Evolutionary conservation across 768 basidiomycete genomes (phyloP), one percentile per base, ranked within the genome.

Genomic region (Psilocybe tampanensis): DNA sequence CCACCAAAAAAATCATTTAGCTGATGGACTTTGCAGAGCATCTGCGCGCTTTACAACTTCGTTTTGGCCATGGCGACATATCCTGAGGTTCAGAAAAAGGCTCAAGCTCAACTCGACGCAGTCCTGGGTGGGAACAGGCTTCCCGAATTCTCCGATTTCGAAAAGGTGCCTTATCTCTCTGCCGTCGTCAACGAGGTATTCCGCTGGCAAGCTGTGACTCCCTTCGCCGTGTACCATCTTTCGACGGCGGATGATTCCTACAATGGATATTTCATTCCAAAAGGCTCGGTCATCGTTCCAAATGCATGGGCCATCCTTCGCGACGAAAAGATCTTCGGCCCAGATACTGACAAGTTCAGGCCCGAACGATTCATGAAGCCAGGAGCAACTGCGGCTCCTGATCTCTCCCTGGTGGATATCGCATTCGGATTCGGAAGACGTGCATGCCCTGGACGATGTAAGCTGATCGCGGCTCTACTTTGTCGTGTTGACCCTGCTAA

Each of bases 361-460:
- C 77, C 77, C 8, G 76, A 79, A 22, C 68, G 76, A n/a, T 78
- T 73, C 55, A 61, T 72, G 18, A 57, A 59, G 15, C 29, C 50
- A 13, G 63, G 72, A 55, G 55, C 66, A 60, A 68, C 45, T 18
- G 23, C 52, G 11, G 54, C 45, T 15, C 39, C 44, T 2, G 56
- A 55, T 22, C 44, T 57, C 22, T 54, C 59, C 6, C 42, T 52
- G 1, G 52, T 55, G n/a, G 53, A 54, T 29, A 48, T 58, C 43
- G 63, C 63, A 7, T 64, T 64, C 29, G 63, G 63, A 2, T 64
- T 59, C 22, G 63, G 63, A 29, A 51, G 63, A 15, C 49, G 59
- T 13, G 34, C 54, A 39, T 55, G 54, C 34, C 54, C 54, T 32
- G 54, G 54, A 39, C 24, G 43, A 44, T 33, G 59, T 60, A 29